Base-by-base conservation (phyloP, 306 rosid species). In the Comarum palustre region DNA sequence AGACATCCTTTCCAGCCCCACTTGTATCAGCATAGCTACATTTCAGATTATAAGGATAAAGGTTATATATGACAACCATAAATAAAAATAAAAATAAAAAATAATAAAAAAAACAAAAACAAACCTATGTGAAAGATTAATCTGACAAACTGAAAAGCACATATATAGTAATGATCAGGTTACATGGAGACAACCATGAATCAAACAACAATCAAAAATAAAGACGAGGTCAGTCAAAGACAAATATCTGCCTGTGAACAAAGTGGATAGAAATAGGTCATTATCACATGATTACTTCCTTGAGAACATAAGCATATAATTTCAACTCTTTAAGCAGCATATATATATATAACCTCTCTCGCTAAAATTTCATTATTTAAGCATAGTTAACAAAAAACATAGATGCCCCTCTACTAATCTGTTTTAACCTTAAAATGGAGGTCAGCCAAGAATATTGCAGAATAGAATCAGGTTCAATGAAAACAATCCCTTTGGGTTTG, bases 1-100 rank as follows among this genome's bases (percentile, higher is more conserved):
- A 94, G 73, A 94, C 98, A 84, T 94, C 98, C 14, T 88, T 94
- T 79, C 92, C 98, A 75, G 98, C 88, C 59, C 98, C 98, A 72
- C 91, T 86, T 51, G 94, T 81, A 85, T 94, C 97, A 43, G 98
- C 98, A 82, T 94, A 94, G 60, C 98, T 93, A 86, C 68, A 58
- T 16, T 55, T 42, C 46, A 58, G n/a, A 62, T 42, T 20, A 55
- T 8, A 48, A 17, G 42, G 16, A 29, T 29, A 29, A 7, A 5
- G 1, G 36, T 45, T 43, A 67, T 67, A 4, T 45, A 3, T 45
- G 9, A 14, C 15, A 34, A 11, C 4, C 62, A 24, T 10, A 55
- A 10, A 22, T 10, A 1, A 55, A 24, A 27, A 15, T 6, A 42
- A 1, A n/a, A n/a, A n/a, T n/a, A n/a, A n/a, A n/a, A n/a, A n/a